Percentiles rank a stretch among this genome's conserved stretches.
Conservation (phyloP, 345 rosid genomes). For the Pugionium dolabratum region DNA sequence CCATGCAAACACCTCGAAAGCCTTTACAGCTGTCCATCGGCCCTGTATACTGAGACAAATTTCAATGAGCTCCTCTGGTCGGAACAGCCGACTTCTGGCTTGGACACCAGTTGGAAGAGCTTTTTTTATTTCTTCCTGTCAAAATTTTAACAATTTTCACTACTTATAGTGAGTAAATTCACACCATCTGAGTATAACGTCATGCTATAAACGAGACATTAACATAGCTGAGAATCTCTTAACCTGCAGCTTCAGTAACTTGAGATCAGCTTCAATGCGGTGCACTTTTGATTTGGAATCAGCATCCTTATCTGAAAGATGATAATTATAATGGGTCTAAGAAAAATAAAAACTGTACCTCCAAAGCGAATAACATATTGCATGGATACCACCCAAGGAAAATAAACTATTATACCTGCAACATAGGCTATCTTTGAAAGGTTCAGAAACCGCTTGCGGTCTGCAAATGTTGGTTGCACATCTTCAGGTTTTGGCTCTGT, state of each 20-base stretch:
- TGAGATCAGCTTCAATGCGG: slow-evolving; percentile 84
- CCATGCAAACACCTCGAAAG: slow-evolving; percentile 89
- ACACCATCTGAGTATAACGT: slow-evolving; percentile 1
- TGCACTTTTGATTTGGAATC: slow-evolving; percentile 53
- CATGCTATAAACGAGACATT: slow-evolving; percentile 9
- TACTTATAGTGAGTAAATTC: neutral
- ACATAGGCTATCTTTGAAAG: slow-evolving; percentile 84
- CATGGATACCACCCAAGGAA: neutral
- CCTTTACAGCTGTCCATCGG: slow-evolving; percentile 56
- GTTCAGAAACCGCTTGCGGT: slow-evolving; percentile 74
- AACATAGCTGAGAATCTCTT: slow-evolving; percentile 14
- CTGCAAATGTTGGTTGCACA: slow-evolving; percentile 52
- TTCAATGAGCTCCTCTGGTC: slow-evolving; percentile 73
- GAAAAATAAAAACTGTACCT: no score
- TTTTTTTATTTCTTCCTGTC: slow-evolving; percentile 69
- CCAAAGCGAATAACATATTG: neutral
- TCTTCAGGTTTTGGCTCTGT: slow-evolving; percentile 35
- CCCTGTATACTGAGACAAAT: slow-evolving; percentile 59
- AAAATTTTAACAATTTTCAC: neutral
- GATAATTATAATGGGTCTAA: neutral
- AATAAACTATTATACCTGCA: slow-evolving; percentile 56
- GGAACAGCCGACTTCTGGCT: slow-evolving; percentile 49
- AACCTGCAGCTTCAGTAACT: slow-evolving; percentile 88
- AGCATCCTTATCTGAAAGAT: slow-evolving; percentile 44
- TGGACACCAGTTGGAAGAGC: slow-evolving; percentile 45